Evolutionary conservation across 345 rosid genomes (phyloP).

Genomic region (Brassica napus): Da-Ae NC_063439.1:4361501-4362000

Average conservation of each 20-base stretch:
- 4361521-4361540: constrained; percentile 22
- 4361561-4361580: constrained; percentile 17
- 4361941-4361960: background rate
- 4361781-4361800: background rate
- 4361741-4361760: background rate
- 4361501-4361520: background rate
- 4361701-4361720: background rate
- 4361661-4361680: background rate
- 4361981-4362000: background rate
- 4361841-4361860: no score
- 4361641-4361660: background rate
- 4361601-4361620: constrained; percentile 39
- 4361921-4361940: background rate
- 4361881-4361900: no score
- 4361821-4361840: no score
- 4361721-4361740: background rate
- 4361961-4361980: background rate
- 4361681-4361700: constrained; percentile 4
- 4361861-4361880: no score
- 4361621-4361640: constrained; percentile 27
- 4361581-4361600: constrained; percentile 27
- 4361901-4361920: no score
- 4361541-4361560: constrained; percentile 17
- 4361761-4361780: background rate
- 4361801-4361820: background rate